These are phyloP conservation scores for Aaosphaeria pasadenensis DNA, from an alignment of 2,329 filamentous ascomycete genomes.

Conservation along the genomic window DNA sequence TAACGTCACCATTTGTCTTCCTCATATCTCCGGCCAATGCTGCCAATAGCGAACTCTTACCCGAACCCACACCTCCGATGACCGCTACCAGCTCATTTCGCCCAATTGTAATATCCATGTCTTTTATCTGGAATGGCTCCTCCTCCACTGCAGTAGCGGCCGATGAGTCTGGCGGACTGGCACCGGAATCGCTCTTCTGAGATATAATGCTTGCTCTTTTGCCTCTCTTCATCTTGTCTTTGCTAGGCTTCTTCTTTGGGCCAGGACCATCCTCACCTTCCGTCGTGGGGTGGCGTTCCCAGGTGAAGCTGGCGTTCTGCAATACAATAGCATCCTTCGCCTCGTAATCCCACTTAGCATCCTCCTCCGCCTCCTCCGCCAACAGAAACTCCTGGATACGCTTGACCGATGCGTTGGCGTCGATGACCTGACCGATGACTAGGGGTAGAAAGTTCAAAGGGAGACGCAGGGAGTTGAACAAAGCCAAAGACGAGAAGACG, in stretches of 20 bases:
- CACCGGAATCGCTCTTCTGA: slow-evolving; percentile 19
- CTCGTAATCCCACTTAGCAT: slow-evolving; percentile 56
- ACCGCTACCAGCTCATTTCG: slow-evolving; percentile 77
- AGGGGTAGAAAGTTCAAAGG: slow-evolving; percentile 86
- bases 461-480: slow-evolving; percentile 89
- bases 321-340: slow-evolving; percentile 64
- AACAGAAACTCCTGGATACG: slow-evolving; percentile 86
- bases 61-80: slow-evolving; percentile 86
- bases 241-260: slow-evolving; percentile 43
- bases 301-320: slow-evolving; percentile 75
- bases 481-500: slow-evolving; percentile 87
- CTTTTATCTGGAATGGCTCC: slow-evolving; percentile 70
- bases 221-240: slow-evolving; percentile 46
- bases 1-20: slow-evolving; percentile 69
- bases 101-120: slow-evolving; percentile 65
- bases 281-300: slow-evolving; percentile 67
- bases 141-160: slow-evolving; percentile 41
- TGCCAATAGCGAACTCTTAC: slow-evolving; percentile 85
- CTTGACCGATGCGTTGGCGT: slow-evolving; percentile 80
- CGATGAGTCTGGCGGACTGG: slow-evolving; percentile 53
- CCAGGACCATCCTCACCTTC: slow-evolving; percentile 36
- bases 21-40: slow-evolving; percentile 94
- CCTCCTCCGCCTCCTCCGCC: slow-evolving; percentile 79
- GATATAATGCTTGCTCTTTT: slow-evolving; percentile 35
- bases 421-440: slow-evolving; percentile 83